Percentiles rank a stretch among this genome's conserved stretches.
phyloP scores from a whole-genome alignment of 257 asterid genomes.

The Striga asiatica region DNA sequence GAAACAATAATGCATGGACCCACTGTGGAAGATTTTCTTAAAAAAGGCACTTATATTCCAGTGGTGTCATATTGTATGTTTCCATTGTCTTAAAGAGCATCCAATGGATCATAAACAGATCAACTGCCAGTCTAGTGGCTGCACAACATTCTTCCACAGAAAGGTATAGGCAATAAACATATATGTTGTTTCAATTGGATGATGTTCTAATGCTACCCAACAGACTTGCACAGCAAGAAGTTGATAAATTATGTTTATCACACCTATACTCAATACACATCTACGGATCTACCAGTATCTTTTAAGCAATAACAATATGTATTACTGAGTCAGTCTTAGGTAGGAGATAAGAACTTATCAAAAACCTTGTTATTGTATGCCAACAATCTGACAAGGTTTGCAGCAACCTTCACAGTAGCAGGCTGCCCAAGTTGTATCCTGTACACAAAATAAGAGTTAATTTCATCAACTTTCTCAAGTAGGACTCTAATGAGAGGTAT shows the following conservation, averaged over 20 bases:
- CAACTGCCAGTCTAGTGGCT: neutral
- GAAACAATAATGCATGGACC: neutral
- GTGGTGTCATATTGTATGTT: neutral
- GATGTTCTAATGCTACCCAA: too few relatives aligned
- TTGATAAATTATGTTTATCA: neutral
- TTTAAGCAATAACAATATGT: neutral
- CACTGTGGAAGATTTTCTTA: neutral
- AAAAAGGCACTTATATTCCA: neutral
- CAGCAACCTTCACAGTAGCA: slow-evolving; percentile 81
- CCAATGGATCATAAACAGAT: neutral
- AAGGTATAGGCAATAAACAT: neutral
- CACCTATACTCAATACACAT: neutral
- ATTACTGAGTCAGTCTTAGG: neutral
- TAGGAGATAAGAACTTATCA: neutral
- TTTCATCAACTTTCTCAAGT: too few relatives aligned
- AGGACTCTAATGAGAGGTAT: too few relatives aligned
- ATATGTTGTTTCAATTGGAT: neutral
- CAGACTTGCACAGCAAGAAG: too few relatives aligned
- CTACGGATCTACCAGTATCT: neutral
- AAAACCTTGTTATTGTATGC: slow-evolving; percentile 83
- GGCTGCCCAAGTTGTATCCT: slow-evolving; percentile 94
- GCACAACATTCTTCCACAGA: neutral
- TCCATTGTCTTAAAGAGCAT: neutral
- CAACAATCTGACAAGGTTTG: slow-evolving; percentile 58
- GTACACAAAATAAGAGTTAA: slow-evolving; percentile 22